Conservation (phyloP, 2,329 filamentous ascomycete genomes). For the Xylariaceae sp. region DNA sequence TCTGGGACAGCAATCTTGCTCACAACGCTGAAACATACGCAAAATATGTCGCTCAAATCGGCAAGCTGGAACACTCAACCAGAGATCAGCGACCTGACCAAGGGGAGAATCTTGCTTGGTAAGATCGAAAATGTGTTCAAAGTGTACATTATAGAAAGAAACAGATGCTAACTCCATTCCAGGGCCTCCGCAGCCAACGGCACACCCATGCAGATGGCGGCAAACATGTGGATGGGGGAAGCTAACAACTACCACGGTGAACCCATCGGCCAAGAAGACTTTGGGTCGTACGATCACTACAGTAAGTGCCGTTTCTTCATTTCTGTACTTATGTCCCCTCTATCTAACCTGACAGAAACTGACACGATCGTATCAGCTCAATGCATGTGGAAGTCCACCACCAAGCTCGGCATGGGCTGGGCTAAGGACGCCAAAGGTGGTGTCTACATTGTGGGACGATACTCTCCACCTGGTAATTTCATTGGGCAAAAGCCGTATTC, state of each 20-base stretch:
- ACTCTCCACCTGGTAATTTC: constrained; percentile 24
- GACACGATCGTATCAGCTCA: constrained; percentile 16
- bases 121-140: constrained; percentile 9
- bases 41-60: constrained; percentile 27
- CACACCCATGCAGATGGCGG: constrained; percentile 21
- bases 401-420: constrained; percentile 23
- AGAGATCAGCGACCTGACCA: constrained; percentile 25
- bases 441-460: constrained; percentile 24
- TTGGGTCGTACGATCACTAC: constrained; percentile 32
- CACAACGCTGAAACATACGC: constrained; percentile 27
- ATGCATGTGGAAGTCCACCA: constrained; percentile 28
- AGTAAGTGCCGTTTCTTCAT: constrained; percentile 20
- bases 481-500: constrained; percentile 25
- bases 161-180: background rate
- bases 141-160: background rate
- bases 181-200: constrained; percentile 15
- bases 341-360: background rate
- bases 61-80: constrained; percentile 28
- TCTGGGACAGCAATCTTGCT: constrained; percentile 28
- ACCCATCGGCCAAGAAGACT: constrained; percentile 32
- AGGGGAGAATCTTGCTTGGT: constrained; percentile 35
- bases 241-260: constrained; percentile 32
- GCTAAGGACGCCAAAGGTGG: constrained; percentile 23
- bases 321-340: background rate
- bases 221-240: constrained; percentile 32